Base-by-base conservation (phyloP, 257 asterid genomes). In the Capsicum baccatum region DNA sequence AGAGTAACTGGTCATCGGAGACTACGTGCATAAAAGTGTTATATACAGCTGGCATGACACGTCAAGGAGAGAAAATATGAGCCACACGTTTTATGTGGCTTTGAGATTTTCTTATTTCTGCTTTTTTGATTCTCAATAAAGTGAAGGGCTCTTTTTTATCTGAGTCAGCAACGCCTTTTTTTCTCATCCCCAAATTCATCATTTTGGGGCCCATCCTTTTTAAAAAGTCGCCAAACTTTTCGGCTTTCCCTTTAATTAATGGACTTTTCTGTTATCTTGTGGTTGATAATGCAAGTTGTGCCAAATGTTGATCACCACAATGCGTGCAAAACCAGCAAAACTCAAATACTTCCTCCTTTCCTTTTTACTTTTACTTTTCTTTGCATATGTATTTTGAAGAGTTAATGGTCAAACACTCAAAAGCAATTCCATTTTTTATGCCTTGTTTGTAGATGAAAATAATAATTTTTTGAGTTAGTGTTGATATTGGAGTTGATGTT, bases 31-130 rank as follows among this genome's bases (percentile, higher is more conserved):
- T 0, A 10, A 66, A 52, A 66, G n/a, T 33, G 73, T 66, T 12
- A 11, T 33, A 33, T 13, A 33, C 44, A 66, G 85, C 85, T 54
- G 71, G 82, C 74, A 80, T 26, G 57, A 76, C 98, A 95, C 94
- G 95, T 91, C 85, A 89, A 94, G 90, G 76, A 67, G 44, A 58
- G 85, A 67, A 80, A 86, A 66, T 73, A 71, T 90, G 64, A 91
- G 91, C 97, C 99, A 94, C 99, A 90, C 90, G 84, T 89, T 93
- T 26, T 92, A 5, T 94, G 98, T 92, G 96, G 97, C 92, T 83
- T 91, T 80, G 71, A 76, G 63, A 76, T 76, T 76, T 76, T 52
- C 15, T 67, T 52, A 8, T 76, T 52, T 52, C 19, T 21, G 59
- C 70, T 35, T 85, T 79, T 86, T 86, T 83, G 83, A 84, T 85